These are phyloP conservation scores for Gossypium longicalyx DNA, from an alignment of 345 rosid species.

Conservation along the genomic window DNA sequence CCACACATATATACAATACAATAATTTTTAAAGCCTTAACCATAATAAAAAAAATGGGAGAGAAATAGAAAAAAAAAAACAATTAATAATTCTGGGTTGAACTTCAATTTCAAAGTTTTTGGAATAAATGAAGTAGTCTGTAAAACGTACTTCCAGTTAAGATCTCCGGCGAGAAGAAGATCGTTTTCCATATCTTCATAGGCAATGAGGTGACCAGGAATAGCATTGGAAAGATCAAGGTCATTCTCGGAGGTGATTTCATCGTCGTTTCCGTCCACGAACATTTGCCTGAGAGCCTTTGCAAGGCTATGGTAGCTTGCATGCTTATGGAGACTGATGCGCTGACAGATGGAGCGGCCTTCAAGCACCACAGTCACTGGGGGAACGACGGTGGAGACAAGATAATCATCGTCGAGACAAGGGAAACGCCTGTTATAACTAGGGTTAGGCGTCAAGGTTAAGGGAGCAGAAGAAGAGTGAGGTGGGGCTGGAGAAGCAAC, in stretches of 20 bases:
- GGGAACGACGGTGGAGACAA: conserved; percentile 63
- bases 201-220: conserved; percentile 78
- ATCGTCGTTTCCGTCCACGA: conserved; percentile 44
- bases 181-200: conserved; percentile 92
- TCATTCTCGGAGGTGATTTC: conserved; percentile 24
- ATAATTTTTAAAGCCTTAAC: background rate
- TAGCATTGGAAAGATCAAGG: conserved; percentile 68
- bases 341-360: conserved; percentile 89
- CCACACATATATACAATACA: conserved; percentile 6
- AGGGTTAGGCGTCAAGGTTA: conserved; percentile 26
- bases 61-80: background rate
- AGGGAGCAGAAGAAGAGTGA: conserved; percentile 26
- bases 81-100: background rate
- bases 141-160: conserved; percentile 67
- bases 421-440: conserved; percentile 29
- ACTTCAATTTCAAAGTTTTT: background rate
- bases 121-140: background rate
- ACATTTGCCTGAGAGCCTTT: conserved; percentile 74
- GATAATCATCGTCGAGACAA: conserved; percentile 51
- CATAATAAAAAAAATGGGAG: background rate
- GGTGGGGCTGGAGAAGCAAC: background rate
- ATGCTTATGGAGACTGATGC: conserved; percentile 74
- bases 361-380: conserved; percentile 81
- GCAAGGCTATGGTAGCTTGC: conserved; percentile 78
- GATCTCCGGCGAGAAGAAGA: conserved; percentile 93